Evolutionary conservation across 805 yeast species (phyloP), one percentile per base, ranked within the genome.

Genomic region (Sungouiella thailandica): DNA sequence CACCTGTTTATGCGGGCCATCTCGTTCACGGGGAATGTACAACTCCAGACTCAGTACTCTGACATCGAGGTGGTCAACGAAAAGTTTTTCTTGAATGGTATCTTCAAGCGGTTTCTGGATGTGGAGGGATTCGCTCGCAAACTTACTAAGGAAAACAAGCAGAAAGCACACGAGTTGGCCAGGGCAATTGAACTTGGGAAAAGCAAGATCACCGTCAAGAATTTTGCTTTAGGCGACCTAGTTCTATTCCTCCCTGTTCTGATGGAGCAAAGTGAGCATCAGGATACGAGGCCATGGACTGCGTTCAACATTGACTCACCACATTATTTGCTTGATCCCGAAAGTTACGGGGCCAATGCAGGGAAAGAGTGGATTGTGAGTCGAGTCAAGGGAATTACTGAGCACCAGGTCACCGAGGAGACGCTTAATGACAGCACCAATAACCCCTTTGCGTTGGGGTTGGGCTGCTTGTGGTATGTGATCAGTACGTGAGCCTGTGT

Each of bases 291-390:
- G 35, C 87, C 90, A 1, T 90, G 97, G 97, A 96, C 96, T 0
- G 95, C 95, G 1, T 90, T 90, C 63, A 89, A 93, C 44, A 71
- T 84, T 36, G 95, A 90, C 2, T 81, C 86, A 1, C 93, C 94
- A 1, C 88, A 89, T 53, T 88, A 78, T 54, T 81, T 88, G 50
- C 61, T 90, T 43, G 74, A 76, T 32, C 64, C 67, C 29, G 60
- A 60, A 10, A 53, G 65, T 11, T 49, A 50, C 1, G 47, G 39
- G 23, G 36, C 33, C 12, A 25, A 31, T 3, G 23, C 42, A 9
- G 28, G 33, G 20, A 74, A 80, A 34, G 96, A 89, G 44, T 90
- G 96, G 90, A 69, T 89, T 50, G 80, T 90, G 22, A 95, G 84
- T 0, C 64, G 82, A 32, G 77, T 89, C 11, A 47, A 64, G 7